Base-by-base conservation (phyloP, 495 filamentous ascomycete genomes). In the Xanthoparmelia taractica region DNA sequence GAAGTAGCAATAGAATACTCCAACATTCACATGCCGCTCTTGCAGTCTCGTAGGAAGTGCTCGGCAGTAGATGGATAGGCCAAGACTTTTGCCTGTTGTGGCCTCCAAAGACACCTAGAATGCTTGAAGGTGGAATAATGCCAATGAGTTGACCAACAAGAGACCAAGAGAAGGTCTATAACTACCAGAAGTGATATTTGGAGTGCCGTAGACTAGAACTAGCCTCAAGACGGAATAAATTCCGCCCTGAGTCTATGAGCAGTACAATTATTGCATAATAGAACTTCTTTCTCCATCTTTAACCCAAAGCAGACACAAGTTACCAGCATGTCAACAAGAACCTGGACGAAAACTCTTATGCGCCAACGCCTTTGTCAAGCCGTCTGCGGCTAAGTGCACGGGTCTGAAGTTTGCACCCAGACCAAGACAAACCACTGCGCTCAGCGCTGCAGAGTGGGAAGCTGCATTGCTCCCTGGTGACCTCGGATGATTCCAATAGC, bases 391-490 rank as follows among this genome's bases (percentile, higher is more conserved):
- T 33, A 54, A 27, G 27, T 0, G 64, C 68, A 23, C 29, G 50
- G 6, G 33, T 54, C 29, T 54, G 17, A 54, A 33, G 18, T 10
- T 25, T 54, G 50, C 50, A 3, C 12, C 25, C 47, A 29, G 4
- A 29, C 25, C 47, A 15, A 54, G 50, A 57, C 13, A 56, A 63
- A 41, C 52, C 18, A 18, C 12, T 66, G 54, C 60, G 45, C 40
- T 45, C 47, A 34, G 52, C 40, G 29, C 37, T 52, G 56, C 58
- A 55, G 6, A 61, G 48, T 54, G 64, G 68, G 66, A 61, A 61
- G 68, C 66, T 65, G 56, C 57, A 67, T 65, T 52, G 61, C 55
- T 64, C 57, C 61, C 59, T 61, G 59, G 25, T 54, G 60, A 45
- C 38, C 29, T 63, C 67, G 65, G 57, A 71, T 71, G 69, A 54